Evolutionary conservation across 257 asterid species (phyloP).

Genomic region (Ehretia macrophylla): DNA sequence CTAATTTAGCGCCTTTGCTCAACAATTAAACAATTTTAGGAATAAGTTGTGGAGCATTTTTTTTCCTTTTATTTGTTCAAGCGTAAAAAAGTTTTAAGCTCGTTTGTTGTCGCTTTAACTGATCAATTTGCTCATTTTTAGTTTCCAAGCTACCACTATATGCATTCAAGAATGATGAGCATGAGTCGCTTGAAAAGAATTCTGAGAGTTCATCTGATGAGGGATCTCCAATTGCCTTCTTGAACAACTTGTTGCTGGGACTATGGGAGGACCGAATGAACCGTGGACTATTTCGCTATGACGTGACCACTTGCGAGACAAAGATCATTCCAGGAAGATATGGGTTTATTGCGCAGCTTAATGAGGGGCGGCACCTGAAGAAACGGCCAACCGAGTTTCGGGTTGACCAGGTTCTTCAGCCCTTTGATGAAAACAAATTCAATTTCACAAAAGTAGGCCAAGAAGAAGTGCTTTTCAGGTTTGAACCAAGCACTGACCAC

Average conservation of each 20-base stretch:
- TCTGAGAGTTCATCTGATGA: conserved; percentile 23
- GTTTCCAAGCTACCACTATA: conserved; percentile 60
- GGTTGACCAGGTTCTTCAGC: conserved; percentile 73
- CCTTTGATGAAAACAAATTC: conserved; percentile 61
- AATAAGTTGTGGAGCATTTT: too few species aligned
- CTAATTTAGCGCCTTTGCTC: too few species aligned
- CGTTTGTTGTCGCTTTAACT: too few species aligned
- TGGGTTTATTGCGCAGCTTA: conserved; percentile 74
- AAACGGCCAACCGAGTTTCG: conserved; percentile 72
- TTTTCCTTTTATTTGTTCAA: too few species aligned
- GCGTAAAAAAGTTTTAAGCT: too few species aligned
- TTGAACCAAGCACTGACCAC: conserved; percentile 46
- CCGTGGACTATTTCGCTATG: conserved; percentile 64
- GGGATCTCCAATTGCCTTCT: conserved; percentile 29
- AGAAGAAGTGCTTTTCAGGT: conserved; percentile 72
- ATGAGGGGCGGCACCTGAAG: conserved; percentile 81
- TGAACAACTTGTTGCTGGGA: conserved; percentile 49
- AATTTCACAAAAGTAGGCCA: conserved; percentile 69
- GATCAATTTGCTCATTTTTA: conserved; percentile 13
- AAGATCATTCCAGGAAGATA: conserved; percentile 54
- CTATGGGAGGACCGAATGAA: conserved; percentile 70
- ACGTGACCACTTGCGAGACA: conserved; percentile 65
- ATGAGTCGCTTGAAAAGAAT: conserved; percentile 19
- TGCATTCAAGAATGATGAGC: conserved; percentile 38
- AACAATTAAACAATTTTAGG: too few species aligned